Base-by-base conservation (phyloP, 179 eudicot genomes). In the Beta lomatogona region DNA sequence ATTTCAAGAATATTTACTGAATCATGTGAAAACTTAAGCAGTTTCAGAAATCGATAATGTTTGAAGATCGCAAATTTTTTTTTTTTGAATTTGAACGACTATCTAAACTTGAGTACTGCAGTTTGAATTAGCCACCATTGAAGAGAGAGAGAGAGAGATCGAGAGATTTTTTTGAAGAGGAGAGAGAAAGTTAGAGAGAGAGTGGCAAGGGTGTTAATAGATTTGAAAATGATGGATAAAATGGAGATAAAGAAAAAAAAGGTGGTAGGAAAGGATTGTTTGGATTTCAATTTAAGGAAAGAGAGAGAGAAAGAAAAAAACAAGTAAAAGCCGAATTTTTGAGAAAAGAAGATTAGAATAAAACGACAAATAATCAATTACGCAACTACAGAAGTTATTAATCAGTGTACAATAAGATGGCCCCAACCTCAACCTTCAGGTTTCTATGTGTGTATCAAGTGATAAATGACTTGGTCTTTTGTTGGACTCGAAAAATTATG, bases 141-240 rank as follows among this genome's bases (percentile, higher is more conserved):
- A 73, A 45, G 89, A 86, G 83, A 82, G 82, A 86, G 78, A 63
- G 66, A 86, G 41, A 81, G 53, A 48, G 53, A 48, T 48, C 53
- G 53, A 48, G 53, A 48, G 53, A 48, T 48, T 60, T 73, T 73
- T 70, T 65, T 54, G 69, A 75, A 50, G 21, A 55, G 46, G 81
- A 65, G 71, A 60, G 70, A 64, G 18, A 75, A 78, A 69, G 79
- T 57, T 28, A 57, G 79, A 66, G 63, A 55, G n/a, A 74, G 84
- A 82, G 88, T 85, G 86, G 84, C 84, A 86, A 36, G 72, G 57
- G 53, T 77, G 86, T 64, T 80, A 80, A 79, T 75, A 19, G 73
- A 73, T 67, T 53, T 55, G 48, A 72, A 77, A 69, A 75, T 9
- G 66, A 50, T 77, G 80, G 85, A 45, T 78, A 78, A 81, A 81